Evolutionary conservation across 129 eudicot species (phyloP).

Genomic region (Kitagawia praeruptora): DNA sequence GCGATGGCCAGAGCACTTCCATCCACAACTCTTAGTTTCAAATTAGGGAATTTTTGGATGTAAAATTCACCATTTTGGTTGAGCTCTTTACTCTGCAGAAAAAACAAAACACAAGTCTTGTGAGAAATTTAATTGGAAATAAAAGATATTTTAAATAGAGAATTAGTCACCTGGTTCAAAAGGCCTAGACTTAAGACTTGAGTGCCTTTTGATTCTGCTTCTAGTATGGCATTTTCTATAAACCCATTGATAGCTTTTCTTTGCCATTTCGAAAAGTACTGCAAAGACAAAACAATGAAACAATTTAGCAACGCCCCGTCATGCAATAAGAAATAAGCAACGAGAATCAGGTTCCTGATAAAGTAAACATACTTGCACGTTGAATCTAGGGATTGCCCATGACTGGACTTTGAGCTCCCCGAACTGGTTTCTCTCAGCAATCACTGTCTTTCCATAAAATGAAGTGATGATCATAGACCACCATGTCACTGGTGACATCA

Average conservation of each 20-base stretch:
- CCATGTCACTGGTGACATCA: slow-evolving; percentile 6
- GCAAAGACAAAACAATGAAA: not conserved
- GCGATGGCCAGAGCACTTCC: slow-evolving; percentile 82
- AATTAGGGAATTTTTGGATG: slow-evolving; percentile 43
- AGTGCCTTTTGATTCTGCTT: slow-evolving; percentile 54
- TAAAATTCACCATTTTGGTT: slow-evolving; percentile 56
- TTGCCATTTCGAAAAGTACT: slow-evolving; percentile 75
- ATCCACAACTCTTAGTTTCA: slow-evolving; percentile 67
- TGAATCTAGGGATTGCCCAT: slow-evolving; percentile 6
- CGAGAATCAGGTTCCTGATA: not conserved
- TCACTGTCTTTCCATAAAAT: not conserved
- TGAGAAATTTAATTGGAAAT: not conserved
- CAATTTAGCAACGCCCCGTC: not conserved
- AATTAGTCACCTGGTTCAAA: slow-evolving; percentile 51
- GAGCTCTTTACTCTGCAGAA: slow-evolving; percentile 44
- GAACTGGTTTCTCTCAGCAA: slow-evolving; percentile 3
- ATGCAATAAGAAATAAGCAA: not conserved
- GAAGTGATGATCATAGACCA: slow-evolving; percentile 7
- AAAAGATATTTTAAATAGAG: not conserved
- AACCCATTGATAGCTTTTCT: slow-evolving; percentile 46
- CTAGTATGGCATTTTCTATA: slow-evolving; percentile 75
- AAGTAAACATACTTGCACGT: slow-evolving; percentile 1
- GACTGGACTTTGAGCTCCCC: slow-evolving; percentile 2
- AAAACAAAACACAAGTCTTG: not conserved
- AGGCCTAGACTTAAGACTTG: slow-evolving; percentile 73